phyloP scores from a whole-genome alignment of 2,329 filamentous ascomycete species.

The Thielaviopsis euricoi region DNA sequence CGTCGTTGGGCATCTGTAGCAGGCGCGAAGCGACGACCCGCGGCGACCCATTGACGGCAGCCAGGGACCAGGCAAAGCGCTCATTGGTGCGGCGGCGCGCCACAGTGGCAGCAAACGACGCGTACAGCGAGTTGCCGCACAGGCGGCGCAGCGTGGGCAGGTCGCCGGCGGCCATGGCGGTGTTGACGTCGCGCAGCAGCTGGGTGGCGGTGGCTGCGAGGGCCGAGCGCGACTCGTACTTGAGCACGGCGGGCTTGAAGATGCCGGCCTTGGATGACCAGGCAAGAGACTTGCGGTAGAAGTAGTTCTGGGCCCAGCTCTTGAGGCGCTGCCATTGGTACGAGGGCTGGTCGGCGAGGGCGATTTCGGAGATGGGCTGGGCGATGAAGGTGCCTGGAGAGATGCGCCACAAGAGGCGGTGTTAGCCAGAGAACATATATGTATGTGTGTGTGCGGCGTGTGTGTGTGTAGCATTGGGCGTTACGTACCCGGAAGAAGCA shows the following conservation, averaged over 20 bases:
- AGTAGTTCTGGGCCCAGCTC: slow-evolving; percentile 21
- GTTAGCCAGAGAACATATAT: no score
- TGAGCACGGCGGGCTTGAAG: slow-evolving; percentile 26
- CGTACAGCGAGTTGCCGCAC: slow-evolving; percentile 36
- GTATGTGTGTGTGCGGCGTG: no score
- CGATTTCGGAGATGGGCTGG: slow-evolving; percentile 18
- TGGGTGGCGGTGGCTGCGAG: slow-evolving; percentile 37
- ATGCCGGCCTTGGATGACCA: slow-evolving; percentile 29
- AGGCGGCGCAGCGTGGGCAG: slow-evolving; percentile 30
- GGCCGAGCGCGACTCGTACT: slow-evolving; percentile 22
- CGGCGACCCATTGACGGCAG: slow-evolving; percentile 24
- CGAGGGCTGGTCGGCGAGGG: slow-evolving; percentile 19
- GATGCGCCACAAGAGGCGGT: neutral
- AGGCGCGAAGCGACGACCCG: slow-evolving; percentile 39
- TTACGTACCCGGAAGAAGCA: slow-evolving; percentile 8
- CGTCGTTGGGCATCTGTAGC: slow-evolving; percentile 25
- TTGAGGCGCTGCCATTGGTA: slow-evolving; percentile 24
- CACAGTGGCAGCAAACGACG: slow-evolving; percentile 36
- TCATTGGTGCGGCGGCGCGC: slow-evolving; percentile 30
- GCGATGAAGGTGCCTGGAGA: slow-evolving; percentile 32
- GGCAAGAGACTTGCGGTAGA: slow-evolving; percentile 23
- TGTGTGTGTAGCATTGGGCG: no score
- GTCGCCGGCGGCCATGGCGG: slow-evolving; percentile 43
- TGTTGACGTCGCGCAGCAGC: slow-evolving; percentile 45
- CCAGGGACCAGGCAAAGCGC: slow-evolving; percentile 36